phyloP scores from a whole-genome alignment of 768 basidiomycete species.

The Termitomyces sp. region DNA sequence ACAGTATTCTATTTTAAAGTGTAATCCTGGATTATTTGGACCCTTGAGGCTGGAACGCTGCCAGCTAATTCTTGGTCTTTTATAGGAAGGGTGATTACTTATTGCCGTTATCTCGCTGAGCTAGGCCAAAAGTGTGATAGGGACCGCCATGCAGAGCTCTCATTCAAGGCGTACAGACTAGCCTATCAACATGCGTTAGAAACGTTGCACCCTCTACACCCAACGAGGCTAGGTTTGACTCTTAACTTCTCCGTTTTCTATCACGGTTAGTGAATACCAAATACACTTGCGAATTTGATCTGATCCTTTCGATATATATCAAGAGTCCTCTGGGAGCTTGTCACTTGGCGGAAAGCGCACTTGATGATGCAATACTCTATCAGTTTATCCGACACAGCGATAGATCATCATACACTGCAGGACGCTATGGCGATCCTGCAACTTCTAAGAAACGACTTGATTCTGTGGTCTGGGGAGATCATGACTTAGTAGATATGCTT shows the following conservation, averaged over 20 bases:
- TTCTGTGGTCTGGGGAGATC: conserved; percentile 84
- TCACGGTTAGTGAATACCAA: conserved; percentile 41
- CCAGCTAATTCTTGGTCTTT: conserved; percentile 1
- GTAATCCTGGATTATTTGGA: conserved; percentile 34
- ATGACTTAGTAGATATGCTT: conserved; percentile 20
- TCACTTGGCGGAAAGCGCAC: conserved; percentile 87
- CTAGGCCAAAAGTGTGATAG: conserved; percentile 72
- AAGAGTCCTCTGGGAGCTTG: conserved; percentile 84
- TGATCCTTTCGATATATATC: conserved; percentile 47
- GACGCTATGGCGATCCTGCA: conserved; percentile 86
- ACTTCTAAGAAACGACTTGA: conserved; percentile 78
- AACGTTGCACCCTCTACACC: conserved; percentile 75
- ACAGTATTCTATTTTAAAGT: conserved; percentile 91
- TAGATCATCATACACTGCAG: conserved; percentile 42
- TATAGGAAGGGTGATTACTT: conserved; percentile 64
- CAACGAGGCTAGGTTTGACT: conserved; percentile 83
- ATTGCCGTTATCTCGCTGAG: conserved; percentile 89
- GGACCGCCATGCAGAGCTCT: conserved; percentile 65
- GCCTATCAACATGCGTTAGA: conserved; percentile 80
- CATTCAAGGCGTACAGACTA: conserved; percentile 80
- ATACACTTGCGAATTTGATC: background rate
- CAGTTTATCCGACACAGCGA: conserved; percentile 32
- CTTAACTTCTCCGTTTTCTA: conserved; percentile 95
- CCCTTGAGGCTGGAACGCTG: background rate
- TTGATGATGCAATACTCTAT: conserved; percentile 85